A percentile compares a stretch with the other conserved stretches of the same genome.
Conservation (phyloP, 768 basidiomycete genomes). For the Suillus paluster region DNA sequence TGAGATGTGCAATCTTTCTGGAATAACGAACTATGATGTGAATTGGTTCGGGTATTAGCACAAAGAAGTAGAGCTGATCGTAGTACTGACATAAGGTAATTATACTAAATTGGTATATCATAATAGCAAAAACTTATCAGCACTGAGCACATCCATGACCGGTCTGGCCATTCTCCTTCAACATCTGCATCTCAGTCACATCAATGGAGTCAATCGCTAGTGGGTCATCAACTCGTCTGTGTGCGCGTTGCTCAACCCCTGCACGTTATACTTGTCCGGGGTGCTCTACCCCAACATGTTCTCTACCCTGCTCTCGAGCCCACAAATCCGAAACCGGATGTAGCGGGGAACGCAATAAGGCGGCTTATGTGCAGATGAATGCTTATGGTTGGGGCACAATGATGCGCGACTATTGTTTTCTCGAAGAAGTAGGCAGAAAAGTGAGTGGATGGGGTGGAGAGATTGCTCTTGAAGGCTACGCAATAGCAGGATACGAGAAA, state of each 20-base stretch:
- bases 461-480: constrained; percentile 66
- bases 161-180: background rate
- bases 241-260: constrained; percentile 52
- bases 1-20: no score
- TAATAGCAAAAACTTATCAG: background rate
- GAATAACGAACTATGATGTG: no score
- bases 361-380: constrained; percentile 79
- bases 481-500: constrained; percentile 30
- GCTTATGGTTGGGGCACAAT: constrained; percentile 83
- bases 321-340: constrained; percentile 71
- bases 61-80: no score
- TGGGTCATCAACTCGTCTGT: constrained; percentile 32
- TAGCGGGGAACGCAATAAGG: constrained; percentile 74
- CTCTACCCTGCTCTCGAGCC: constrained; percentile 63
- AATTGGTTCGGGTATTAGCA: no score
- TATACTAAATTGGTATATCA: background rate
- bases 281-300: constrained; percentile 74
- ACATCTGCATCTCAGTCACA: background rate
- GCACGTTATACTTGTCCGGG: constrained; percentile 83
- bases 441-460: constrained; percentile 76
- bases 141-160: background rate
- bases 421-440: constrained; percentile 82
- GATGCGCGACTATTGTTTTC: constrained; percentile 87
- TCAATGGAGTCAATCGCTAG: constrained; percentile 1
- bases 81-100: background rate